Evolutionary conservation across 495 filamentous ascomycete genomes (phyloP).

Genomic region (Neurospora intermedia): DNA sequence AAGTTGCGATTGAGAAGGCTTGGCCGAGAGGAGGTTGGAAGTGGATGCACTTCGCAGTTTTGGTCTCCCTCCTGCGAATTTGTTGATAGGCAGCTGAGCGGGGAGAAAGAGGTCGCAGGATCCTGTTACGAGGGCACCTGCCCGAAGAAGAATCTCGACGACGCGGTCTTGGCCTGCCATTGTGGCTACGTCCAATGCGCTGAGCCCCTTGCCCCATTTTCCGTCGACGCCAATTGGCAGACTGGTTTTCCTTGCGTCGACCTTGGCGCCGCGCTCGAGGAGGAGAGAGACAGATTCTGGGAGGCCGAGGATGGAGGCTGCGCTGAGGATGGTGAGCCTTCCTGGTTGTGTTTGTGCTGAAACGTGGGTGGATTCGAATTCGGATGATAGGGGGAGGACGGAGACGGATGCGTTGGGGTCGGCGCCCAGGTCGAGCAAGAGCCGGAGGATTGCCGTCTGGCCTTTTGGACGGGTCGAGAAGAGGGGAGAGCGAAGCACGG

Average conservation of each 20-base stretch:
- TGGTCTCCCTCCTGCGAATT: neutral
- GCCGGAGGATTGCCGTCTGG: constrained; percentile 9
- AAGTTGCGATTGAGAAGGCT: neutral
- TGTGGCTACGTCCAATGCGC: constrained; percentile 14
- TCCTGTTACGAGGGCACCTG: neutral
- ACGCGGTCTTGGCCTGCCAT: constrained; percentile 2
- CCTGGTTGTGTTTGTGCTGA: neutral
- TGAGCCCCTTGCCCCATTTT: neutral
- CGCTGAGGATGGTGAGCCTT: neutral
- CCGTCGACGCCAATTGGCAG: neutral
- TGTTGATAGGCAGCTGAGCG: neutral
- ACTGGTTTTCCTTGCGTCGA: neutral
- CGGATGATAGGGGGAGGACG: neutral
- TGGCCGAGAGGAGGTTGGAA: neutral
- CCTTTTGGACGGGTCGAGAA: neutral
- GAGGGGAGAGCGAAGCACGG: neutral
- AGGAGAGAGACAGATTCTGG: constrained; percentile 7
- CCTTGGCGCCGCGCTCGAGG: constrained; percentile 7
- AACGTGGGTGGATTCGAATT: neutral
- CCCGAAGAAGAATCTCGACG: constrained; percentile 5
- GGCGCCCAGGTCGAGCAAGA: constrained; percentile 16
- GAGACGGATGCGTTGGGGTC: constrained; percentile 5
- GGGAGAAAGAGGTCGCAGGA: neutral
- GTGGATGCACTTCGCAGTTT: neutral
- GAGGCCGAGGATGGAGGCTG: constrained; percentile 3